Conservation (phyloP, 495 filamentous ascomycete species). For the Talaromyces thailandensis region DNA sequence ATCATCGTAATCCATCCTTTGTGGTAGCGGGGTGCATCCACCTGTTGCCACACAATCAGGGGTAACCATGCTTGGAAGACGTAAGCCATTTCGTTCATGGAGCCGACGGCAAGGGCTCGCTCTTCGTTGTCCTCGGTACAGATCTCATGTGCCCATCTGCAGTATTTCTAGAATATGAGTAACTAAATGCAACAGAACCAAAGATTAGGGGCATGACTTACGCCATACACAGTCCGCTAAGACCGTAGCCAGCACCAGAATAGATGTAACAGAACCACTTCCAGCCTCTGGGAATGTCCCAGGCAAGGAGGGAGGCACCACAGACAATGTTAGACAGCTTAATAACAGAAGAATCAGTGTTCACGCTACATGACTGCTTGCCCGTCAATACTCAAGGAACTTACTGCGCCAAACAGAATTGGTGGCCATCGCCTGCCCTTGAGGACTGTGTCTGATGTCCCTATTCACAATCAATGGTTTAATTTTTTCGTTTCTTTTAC, state of each 20-base stretch:
- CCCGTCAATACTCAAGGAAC: conserved; percentile 14
- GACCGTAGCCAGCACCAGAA: conserved; percentile 24
- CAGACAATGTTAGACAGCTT: conserved; percentile 29
- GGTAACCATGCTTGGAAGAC: conserved; percentile 43
- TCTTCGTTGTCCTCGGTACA: conserved; percentile 44
- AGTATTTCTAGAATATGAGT: background rate
- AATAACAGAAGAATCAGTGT: conserved; percentile 9
- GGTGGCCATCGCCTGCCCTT: conserved; percentile 48
- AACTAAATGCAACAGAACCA: background rate
- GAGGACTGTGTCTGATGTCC: conserved; percentile 42
- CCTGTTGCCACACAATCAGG: conserved; percentile 41
- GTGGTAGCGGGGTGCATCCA: conserved; percentile 38
- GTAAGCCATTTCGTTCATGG: conserved; percentile 43
- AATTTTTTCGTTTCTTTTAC: too few species aligned
- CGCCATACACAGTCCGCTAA: conserved; percentile 36
- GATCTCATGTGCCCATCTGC: conserved; percentile 42
- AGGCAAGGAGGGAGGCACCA: conserved; percentile 29
- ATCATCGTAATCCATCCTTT: conserved; percentile 39
- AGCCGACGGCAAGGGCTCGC: conserved; percentile 36
- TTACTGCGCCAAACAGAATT: conserved; percentile 38
- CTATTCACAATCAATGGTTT: conserved; percentile 5
- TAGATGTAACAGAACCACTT: conserved; percentile 36
- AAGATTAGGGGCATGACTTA: conserved; percentile 10
- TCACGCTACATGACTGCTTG: background rate
- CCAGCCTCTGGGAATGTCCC: conserved; percentile 37